phyloP scores from a whole-genome alignment of 495 filamentous ascomycete species.

The Oleoguttula mirabilis region DNA sequence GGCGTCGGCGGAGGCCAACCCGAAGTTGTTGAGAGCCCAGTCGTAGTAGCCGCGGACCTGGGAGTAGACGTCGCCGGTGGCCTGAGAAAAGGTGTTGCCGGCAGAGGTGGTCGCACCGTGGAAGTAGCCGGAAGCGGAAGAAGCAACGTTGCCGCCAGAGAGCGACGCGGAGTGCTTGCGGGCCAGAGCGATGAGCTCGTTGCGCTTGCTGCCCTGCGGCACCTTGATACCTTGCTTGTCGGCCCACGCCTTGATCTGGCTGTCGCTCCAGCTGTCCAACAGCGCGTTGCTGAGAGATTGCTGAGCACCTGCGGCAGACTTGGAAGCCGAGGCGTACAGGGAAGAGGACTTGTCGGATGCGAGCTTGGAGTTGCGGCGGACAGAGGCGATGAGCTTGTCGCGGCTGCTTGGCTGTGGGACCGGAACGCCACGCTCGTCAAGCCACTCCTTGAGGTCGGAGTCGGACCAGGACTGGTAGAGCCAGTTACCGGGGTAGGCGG shows the following conservation, averaged over 20 bases:
- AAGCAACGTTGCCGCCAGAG: slow-evolving; percentile 44
- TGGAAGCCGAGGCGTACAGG: slow-evolving; percentile 47
- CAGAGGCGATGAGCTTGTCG: slow-evolving; percentile 74
- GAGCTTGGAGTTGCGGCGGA: slow-evolving; percentile 82
- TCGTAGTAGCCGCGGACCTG: slow-evolving; percentile 44
- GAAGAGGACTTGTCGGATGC: slow-evolving; percentile 53
- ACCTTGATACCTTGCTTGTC: slow-evolving; percentile 68
- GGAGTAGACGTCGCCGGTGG: slow-evolving; percentile 54
- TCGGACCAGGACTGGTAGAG: slow-evolving; percentile 80
- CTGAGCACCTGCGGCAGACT: slow-evolving; percentile 56
- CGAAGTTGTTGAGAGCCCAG: slow-evolving; percentile 65
- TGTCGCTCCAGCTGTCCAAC: slow-evolving; percentile 83
- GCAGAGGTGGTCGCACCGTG: slow-evolving; percentile 77
- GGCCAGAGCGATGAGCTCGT: slow-evolving; percentile 81
- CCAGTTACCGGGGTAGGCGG: slow-evolving; percentile 89
- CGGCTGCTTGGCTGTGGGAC: slow-evolving; percentile 74
- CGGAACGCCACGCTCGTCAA: slow-evolving; percentile 81
- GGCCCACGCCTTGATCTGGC: slow-evolving; percentile 61
- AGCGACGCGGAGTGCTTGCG: slow-evolving; percentile 76
- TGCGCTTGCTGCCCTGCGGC: slow-evolving; percentile 78
- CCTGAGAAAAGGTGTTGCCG: slow-evolving; percentile 63
- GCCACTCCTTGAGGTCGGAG: slow-evolving; percentile 66
- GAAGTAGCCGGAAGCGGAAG: slow-evolving; percentile 50
- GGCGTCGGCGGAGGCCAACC: slow-evolving; percentile 26
- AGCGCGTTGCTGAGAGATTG: slow-evolving; percentile 65